A percentile compares a stretch with the other conserved stretches of the same genome.
Conservation (phyloP, 179 eudicot species). For the Beta corolliflora region DNA sequence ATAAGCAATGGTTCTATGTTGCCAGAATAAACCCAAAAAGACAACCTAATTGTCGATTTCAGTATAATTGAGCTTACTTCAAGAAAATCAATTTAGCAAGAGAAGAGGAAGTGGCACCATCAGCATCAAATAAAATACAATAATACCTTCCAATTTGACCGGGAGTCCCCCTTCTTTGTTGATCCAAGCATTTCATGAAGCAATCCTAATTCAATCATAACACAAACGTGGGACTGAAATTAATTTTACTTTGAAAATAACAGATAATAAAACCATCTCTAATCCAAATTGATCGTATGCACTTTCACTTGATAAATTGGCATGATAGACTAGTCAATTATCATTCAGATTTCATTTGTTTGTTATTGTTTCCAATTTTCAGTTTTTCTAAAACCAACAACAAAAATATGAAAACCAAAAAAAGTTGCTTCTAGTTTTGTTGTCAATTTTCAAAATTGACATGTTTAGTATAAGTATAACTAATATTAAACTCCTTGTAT, state of each 20-base stretch:
- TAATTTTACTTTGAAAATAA: constrained; percentile 1
- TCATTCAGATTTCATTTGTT: not conserved
- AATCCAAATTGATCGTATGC: not conserved
- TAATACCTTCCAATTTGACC: constrained; percentile 86
- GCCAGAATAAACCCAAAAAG: not conserved
- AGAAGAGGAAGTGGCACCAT: constrained; percentile 1
- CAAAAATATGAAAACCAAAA: no score
- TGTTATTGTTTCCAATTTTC: no score
- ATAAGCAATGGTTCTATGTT: not conserved
- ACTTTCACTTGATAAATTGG: no score
- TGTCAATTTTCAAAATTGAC: no score
- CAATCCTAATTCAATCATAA: constrained; percentile 49
- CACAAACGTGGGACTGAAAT: not conserved
- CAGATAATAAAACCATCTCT: not conserved
- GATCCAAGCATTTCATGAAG: constrained; percentile 91
- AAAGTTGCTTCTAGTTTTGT: no score
- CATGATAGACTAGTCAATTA: not conserved
- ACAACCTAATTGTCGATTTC: not conserved
- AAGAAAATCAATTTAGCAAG: not conserved
- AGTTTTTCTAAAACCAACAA: no score
- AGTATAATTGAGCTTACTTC: not conserved
- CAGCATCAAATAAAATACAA: constrained; percentile 12
- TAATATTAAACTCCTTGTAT: no score
- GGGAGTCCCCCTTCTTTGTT: constrained; percentile 69
- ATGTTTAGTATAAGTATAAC: no score